Percentiles rank a stretch among this genome's conserved stretches.
Evolutionary conservation across 2,329 filamentous ascomycete species (phyloP).

Genomic region (Stenocarpella maydis): DNA sequence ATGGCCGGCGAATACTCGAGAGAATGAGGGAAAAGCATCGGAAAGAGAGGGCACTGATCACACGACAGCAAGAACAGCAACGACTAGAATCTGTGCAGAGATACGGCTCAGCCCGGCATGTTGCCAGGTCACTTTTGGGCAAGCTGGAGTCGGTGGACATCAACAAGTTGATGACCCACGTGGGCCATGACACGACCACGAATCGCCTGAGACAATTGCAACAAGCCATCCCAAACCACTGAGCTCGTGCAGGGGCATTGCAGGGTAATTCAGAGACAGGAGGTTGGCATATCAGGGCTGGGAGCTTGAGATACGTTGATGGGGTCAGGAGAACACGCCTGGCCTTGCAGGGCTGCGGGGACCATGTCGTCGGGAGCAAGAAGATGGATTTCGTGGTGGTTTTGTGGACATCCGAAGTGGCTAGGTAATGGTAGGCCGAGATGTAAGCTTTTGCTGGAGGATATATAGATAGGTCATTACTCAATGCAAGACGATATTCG

Average conservation of each 20-base stretch:
- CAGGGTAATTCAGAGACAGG: background rate
- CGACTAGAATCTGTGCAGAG: background rate
- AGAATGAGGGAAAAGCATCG: constrained; percentile 11
- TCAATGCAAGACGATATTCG: background rate
- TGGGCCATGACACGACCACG: background rate
- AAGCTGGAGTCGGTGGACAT: constrained; percentile 8
- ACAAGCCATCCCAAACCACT: background rate
- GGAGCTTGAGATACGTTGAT: background rate
- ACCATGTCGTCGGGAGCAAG: background rate
- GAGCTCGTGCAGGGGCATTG: background rate
- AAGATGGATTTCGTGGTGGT: background rate
- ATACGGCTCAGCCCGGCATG: constrained; percentile 1
- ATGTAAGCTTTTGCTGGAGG: background rate
- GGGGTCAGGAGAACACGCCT: no score
- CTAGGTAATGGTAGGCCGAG: background rate
- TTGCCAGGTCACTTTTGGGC: background rate
- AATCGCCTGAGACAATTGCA: constrained; percentile 2
- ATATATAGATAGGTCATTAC: background rate
- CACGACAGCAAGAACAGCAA: constrained; percentile 16
- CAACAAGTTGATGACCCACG: background rate
- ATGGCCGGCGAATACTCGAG: constrained; percentile 18
- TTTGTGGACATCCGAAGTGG: background rate
- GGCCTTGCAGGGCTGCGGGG: background rate
- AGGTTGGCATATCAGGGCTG: no score
- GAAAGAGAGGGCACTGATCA: constrained; percentile 9